A percentile compares a stretch with the other conserved stretches of the same genome.
These are phyloP conservation scores for Eimeria sp. DNA, from an alignment of 169 alveolate species.

Conservation along the genomic window DNA sequence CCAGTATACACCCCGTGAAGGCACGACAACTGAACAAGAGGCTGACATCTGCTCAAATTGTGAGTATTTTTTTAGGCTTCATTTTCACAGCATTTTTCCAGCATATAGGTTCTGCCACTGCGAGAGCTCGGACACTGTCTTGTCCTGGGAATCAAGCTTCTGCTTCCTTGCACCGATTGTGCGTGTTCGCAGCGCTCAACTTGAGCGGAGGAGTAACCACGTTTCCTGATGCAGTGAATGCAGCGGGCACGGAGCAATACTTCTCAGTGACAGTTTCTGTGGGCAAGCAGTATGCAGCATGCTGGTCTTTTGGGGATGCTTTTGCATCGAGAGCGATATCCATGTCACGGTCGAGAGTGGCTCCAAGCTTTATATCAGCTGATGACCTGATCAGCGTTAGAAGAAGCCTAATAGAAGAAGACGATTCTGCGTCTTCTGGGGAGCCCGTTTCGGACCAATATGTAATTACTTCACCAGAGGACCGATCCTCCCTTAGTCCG, in stretches of 20 bases:
- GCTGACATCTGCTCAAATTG: constrained; percentile 57
- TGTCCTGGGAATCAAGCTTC: not conserved
- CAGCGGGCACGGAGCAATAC: constrained; percentile 49
- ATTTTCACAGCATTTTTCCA: not conserved
- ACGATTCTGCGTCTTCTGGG: not conserved
- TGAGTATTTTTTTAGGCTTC: constrained; percentile 1
- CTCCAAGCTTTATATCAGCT: constrained; percentile 19
- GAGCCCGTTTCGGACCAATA: not conserved
- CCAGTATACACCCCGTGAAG: constrained; percentile 21
- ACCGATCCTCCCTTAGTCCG: not conserved
- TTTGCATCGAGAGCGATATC: not conserved
- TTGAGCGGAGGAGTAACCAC: constrained; percentile 8
- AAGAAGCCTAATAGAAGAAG: not conserved
- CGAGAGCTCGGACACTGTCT: not conserved
- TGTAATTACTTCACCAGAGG: not conserved
- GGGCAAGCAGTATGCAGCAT: constrained; percentile 70
- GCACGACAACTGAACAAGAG: constrained; percentile 18
- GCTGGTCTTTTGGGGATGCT: constrained; percentile 79
- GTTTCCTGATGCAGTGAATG: constrained; percentile 53
- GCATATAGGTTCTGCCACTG: not conserved
- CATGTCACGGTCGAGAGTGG: constrained; percentile 31
- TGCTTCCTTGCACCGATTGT: not conserved
- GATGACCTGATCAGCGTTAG: constrained; percentile 8
- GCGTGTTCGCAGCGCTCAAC: constrained; percentile 15
- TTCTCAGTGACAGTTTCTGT: constrained; percentile 26